Evolutionary conservation across 2,329 filamentous ascomycete genomes (phyloP), one percentile per base, ranked within the genome.

Genomic region (Shiraia bambusicola): DNA sequence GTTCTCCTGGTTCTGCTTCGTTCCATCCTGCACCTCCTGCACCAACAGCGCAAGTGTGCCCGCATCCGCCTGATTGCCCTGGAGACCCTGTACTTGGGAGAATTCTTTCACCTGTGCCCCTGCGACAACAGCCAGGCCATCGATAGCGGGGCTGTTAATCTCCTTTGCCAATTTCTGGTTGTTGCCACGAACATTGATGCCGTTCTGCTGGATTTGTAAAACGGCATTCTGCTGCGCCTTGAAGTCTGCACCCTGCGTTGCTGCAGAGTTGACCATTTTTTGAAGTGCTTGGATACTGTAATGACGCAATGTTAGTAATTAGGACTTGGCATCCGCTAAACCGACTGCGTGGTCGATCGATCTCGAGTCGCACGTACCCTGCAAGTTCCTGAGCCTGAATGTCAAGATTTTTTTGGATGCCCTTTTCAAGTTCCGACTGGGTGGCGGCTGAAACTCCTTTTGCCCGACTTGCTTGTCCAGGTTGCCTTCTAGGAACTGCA

Each of bases 361-460:
- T 11, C 13, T 15, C 4, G 25, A 16, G 12, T 12, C 4, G 11
- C 16, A 28, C 40, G 10, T 37, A 53, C 56, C 50, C 51, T 34
- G 50, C 37, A 3, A 58, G 37, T 24, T 59, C 56, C 13, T 54
- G 47, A 14, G 44, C 44, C 30, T 59, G 56, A 12, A 59, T 56
- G 16, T 49, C 41, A 16, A 59, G 45, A 26, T 56, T 58, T 8
- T 45, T 39, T 17, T 58, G 42, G 8, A 58, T 59, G 5, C 54
- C 54, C 1, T 43, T 39, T 2, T 41, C 30, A 4, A 59, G 45
- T 9, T 55, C 22, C 7, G 34, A 9, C 5, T 37, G 27, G 6
- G 19, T 29, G 8, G 15, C 34, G 12, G 8, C 16, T 4, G 34
- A 7, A 11, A n/a, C 34, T 22, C 19, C 19, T 22, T 22, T 22